Evolutionary conservation across 345 rosid genomes (phyloP).

Genomic region (Microcos paniculata): DNA sequence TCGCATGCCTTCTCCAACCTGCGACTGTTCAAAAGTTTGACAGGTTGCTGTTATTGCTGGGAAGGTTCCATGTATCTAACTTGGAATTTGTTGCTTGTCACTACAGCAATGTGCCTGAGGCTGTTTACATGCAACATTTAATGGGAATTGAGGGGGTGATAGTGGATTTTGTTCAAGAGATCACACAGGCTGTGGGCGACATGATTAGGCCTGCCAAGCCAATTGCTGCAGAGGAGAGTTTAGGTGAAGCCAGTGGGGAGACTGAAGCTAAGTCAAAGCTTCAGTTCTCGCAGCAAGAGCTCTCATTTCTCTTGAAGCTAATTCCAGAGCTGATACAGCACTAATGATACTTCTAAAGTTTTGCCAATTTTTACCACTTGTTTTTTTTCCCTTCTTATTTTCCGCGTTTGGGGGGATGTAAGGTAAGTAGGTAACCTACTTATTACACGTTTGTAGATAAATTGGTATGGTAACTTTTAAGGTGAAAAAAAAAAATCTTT

Average conservation of each 20-base stretch:
- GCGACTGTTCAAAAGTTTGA: not conserved
- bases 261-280: slow-evolving; percentile 44
- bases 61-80: not conserved
- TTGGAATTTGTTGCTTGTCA: not conserved
- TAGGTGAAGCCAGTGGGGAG: not conserved
- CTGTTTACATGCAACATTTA: slow-evolving; percentile 83
- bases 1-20: not conserved
- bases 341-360: slow-evolving; percentile 14
- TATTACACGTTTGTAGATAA: too few species aligned
- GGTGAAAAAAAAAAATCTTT: too few species aligned
- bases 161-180: slow-evolving; percentile 79
- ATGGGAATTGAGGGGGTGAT: slow-evolving; percentile 95
- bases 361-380: not conserved
- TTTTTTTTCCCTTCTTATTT: not conserved
- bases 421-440: too few species aligned
- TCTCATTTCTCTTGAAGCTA: slow-evolving; percentile 83
- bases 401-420: too few species aligned
- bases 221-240: slow-evolving; percentile 19
- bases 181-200: slow-evolving; percentile 53
- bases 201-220: slow-evolving; percentile 48
- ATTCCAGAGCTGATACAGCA: slow-evolving; percentile 77
- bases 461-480: too few species aligned
- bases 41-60: not conserved
- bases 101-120: slow-evolving; percentile 75
- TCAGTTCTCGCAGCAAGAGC: slow-evolving; percentile 64